Percentiles rank a stretch among this genome's conserved stretches.
Evolutionary conservation across 1,284 basidiomycete genomes (phyloP).

Genomic region (Singerocomus rubriflavus): DNA sequence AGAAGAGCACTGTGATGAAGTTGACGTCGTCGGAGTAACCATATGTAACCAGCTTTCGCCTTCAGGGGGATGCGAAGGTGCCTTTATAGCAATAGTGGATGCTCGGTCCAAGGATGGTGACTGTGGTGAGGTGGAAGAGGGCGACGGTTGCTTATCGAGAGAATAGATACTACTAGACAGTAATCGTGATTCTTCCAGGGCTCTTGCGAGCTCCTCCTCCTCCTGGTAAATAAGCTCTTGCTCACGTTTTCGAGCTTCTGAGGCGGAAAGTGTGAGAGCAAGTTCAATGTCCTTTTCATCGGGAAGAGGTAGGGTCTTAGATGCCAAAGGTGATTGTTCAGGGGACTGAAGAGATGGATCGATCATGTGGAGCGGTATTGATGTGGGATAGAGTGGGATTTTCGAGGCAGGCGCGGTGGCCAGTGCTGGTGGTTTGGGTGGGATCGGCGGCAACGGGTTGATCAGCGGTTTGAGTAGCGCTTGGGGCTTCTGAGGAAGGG

Average conservation of each 20-base stretch:
- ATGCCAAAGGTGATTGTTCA: constrained; percentile 5
- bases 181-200: constrained; percentile 57
- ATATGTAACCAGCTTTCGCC: constrained; percentile 36
- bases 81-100: constrained; percentile 14
- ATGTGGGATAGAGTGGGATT: constrained; percentile 32
- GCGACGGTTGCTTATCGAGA: constrained; percentile 14
- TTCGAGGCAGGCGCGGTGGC: constrained; percentile 16
- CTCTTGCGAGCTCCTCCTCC: constrained; percentile 63
- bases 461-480: constrained; percentile 20
- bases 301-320: constrained; percentile 1
- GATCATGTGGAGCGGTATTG: constrained; percentile 27
- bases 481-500: constrained; percentile 35
- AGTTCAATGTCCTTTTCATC: constrained; percentile 36
- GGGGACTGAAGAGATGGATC: constrained; percentile 12
- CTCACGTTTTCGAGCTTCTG: constrained; percentile 42
- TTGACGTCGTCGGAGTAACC: constrained; percentile 30
- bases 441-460: constrained; percentile 28
- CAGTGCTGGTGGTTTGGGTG: constrained; percentile 31
- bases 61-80: constrained; percentile 19
- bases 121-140: constrained; percentile 6
- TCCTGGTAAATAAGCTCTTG: constrained; percentile 41
- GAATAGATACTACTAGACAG: constrained; percentile 20
- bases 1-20: constrained; percentile 18
- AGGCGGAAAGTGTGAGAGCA: constrained; percentile 53
- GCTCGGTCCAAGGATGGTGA: constrained; percentile 16